A percentile compares a stretch with the other conserved stretches of the same genome.
phyloP scores from a whole-genome alignment of 2,329 filamentous ascomycete genomes.

The Venturia carpophila region DNA sequence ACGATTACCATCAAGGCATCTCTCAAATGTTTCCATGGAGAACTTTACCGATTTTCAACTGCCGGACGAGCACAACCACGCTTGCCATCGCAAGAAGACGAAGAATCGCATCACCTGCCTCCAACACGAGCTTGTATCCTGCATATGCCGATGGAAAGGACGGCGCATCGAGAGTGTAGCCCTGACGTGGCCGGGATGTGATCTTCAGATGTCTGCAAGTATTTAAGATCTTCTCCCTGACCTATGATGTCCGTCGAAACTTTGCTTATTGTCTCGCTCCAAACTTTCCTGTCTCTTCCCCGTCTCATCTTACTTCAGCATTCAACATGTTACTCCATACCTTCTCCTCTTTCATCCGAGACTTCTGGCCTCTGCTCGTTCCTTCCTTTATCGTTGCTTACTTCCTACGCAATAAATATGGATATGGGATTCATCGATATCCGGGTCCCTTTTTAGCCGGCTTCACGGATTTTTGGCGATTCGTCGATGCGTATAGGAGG shows the following conservation, averaged over 20 bases:
- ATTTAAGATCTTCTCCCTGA: background rate
- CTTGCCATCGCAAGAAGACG: background rate
- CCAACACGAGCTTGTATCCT: background rate
- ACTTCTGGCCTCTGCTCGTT: conserved; percentile 8
- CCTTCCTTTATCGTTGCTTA: conserved; percentile 21
- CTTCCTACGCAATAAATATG: conserved; percentile 40
- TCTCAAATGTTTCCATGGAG: background rate
- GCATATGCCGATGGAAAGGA: background rate
- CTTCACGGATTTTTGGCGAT: conserved; percentile 66
- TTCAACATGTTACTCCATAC: conserved; percentile 11
- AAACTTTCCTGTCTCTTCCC: no score
- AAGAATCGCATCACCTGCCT: background rate
- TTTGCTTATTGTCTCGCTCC: background rate
- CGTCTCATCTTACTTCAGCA: background rate
- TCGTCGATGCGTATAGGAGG: conserved; percentile 52
- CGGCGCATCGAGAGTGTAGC: background rate
- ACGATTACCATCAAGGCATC: background rate
- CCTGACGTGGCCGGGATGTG: background rate
- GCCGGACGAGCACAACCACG: background rate
- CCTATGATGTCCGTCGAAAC: background rate
- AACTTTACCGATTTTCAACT: background rate
- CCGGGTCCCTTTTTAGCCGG: conserved; percentile 64
- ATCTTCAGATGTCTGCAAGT: background rate
- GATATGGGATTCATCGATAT: conserved; percentile 57
- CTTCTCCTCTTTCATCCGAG: background rate